Evolutionary conservation across 2,329 filamentous ascomycete species (phyloP).

Genomic region (Thielaviopsis cerberus): DNA sequence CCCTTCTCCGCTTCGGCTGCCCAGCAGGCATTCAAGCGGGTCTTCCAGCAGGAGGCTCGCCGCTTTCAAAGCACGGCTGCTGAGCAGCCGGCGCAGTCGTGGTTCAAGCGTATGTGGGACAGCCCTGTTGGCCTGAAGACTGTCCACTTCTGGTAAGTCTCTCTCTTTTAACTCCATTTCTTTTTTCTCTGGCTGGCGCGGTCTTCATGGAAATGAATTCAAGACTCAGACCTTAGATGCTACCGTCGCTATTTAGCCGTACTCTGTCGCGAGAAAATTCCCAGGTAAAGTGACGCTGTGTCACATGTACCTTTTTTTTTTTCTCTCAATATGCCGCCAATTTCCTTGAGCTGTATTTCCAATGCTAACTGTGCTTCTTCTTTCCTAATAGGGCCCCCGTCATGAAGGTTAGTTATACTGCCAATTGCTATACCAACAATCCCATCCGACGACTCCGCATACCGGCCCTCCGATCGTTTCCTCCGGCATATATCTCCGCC

Average conservation of each 20-base stretch:
- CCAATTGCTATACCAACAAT: background rate
- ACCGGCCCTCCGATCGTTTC: background rate
- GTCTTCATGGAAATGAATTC: too few species aligned
- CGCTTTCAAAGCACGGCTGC: conserved; percentile 49
- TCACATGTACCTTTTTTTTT: background rate
- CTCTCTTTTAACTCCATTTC: background rate
- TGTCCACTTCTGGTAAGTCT: conserved; percentile 81
- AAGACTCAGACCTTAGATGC: too few species aligned
- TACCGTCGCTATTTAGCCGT: background rate
- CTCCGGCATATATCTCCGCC: background rate
- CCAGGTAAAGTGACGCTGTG: conserved; percentile 1
- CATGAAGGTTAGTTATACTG: conserved; percentile 44
- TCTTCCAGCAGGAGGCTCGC: conserved; percentile 21
- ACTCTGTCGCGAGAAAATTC: background rate
- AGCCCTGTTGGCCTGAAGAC: conserved; percentile 73
- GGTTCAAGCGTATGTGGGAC: conserved; percentile 67
- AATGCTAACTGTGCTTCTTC: conserved; percentile 14
- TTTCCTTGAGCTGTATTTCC: background rate
- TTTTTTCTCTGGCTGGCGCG: background rate
- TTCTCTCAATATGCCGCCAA: background rate
- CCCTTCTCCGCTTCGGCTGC: conserved; percentile 33
- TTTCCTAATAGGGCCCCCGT: conserved; percentile 55
- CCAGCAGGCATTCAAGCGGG: conserved; percentile 33
- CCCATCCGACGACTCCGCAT: background rate
- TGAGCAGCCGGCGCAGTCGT: conserved; percentile 27